phyloP scores from a whole-genome alignment of 164 flowering plant species.

The Aristolochia contorta region DNA sequence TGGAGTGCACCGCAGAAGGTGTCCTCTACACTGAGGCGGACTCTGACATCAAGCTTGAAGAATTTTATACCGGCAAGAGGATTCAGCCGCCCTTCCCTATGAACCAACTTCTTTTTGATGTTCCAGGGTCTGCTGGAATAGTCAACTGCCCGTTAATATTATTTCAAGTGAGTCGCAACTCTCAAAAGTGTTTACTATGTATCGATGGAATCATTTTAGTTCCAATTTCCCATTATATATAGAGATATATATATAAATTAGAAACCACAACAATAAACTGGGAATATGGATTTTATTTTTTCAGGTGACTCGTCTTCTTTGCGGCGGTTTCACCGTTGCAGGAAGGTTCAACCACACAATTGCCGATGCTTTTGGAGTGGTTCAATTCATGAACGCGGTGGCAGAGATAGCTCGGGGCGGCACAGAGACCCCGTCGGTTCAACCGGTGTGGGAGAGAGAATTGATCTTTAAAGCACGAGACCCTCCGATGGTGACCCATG shows the following conservation, averaged over 20 bases:
- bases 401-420: conserved; percentile 24
- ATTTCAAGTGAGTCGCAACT: conserved; percentile 10
- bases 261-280: too few relatives aligned
- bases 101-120: conserved; percentile 27
- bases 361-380: conserved; percentile 19
- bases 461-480: conserved; percentile 15
- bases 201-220: too few relatives aligned
- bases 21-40: conserved; percentile 19
- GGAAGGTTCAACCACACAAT: conserved; percentile 32
- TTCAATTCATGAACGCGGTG: conserved; percentile 20
- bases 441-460: conserved; percentile 22
- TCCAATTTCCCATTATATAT: too few relatives aligned
- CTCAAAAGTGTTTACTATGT: too few relatives aligned
- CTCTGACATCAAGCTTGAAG: conserved; percentile 12
- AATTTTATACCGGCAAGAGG: conserved; percentile 23
- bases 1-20: conserved; percentile 23
- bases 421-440: conserved; percentile 16
- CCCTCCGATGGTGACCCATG: conserved; percentile 13
- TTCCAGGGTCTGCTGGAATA: conserved; percentile 26
- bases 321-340: conserved; percentile 32
- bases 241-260: too few relatives aligned
- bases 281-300: background rate
- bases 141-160: conserved; percentile 11
- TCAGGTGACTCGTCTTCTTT: conserved; percentile 43
- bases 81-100: conserved; percentile 34